Evolutionary conservation across 116 monocot genomes (phyloP).

Genomic region (Papilionanthe hybrid): DNA sequence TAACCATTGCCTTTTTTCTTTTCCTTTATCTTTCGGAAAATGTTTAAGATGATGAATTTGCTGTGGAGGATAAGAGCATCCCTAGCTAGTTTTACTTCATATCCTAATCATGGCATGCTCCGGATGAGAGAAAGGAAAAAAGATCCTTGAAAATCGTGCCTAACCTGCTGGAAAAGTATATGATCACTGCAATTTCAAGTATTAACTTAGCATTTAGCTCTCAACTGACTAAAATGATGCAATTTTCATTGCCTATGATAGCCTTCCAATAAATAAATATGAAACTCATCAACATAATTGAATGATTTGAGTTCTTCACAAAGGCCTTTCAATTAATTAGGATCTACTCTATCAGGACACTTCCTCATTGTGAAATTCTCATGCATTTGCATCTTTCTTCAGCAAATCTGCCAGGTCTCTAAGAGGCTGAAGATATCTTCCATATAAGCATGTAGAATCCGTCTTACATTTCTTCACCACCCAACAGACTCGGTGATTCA

Average conservation of each 20-base stretch:
- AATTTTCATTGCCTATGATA: not conserved
- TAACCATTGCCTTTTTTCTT: not conserved
- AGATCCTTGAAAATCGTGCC: not conserved
- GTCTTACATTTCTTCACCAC: not conserved
- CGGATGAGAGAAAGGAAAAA: not conserved
- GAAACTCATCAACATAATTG: not conserved
- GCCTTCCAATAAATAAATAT: not conserved
- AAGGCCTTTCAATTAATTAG: not conserved
- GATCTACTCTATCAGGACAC: not conserved
- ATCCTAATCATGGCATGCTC: not conserved
- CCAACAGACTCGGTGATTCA: not conserved
- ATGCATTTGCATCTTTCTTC: not conserved
- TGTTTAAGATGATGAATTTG: not conserved
- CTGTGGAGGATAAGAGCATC: not conserved
- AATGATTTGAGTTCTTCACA: not conserved
- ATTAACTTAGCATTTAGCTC: not conserved
- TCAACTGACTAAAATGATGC: not conserved
- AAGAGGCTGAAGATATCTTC: conserved; percentile 3
- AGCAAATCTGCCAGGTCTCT: not conserved
- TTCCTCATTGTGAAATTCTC: not conserved
- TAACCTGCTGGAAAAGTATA: not conserved
- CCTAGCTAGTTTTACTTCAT: not conserved
- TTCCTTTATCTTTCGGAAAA: not conserved
- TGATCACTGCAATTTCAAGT: not conserved
- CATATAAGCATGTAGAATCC: not conserved